Evolutionary conservation across 2,329 filamentous ascomycete genomes (phyloP), one percentile per base, ranked within the genome.

Genomic region (Epichloe festucae): DNA sequence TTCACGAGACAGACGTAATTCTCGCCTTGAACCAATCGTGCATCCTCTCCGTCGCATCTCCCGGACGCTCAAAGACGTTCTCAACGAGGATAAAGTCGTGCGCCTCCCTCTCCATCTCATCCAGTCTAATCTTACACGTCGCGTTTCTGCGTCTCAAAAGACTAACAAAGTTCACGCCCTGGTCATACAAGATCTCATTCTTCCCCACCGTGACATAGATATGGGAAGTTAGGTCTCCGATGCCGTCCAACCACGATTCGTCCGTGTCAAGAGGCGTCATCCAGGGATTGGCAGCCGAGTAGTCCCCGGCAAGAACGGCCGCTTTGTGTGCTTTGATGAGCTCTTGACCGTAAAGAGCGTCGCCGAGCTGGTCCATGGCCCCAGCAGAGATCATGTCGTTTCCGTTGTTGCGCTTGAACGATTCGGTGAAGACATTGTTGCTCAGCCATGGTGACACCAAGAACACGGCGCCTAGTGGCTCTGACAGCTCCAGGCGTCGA

Each of bases 41-140:
- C 65, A 68, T 67, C 41, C 59, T 52, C 14, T 53, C 53, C 4
- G 62, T 67, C 6, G 64, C 64, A 34, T 59, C 55, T 2, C 62
- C 65, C 4, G 61, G 56, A 1, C 55, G 41, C 10, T 53, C 53
- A 15, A 51, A 46, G 34, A 58, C 46, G 4, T 59, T 60, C 52
- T 68, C 63, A 10, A 67, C 41, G 17, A 65, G 36, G 10, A 68
- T 60, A 42, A 63, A 66, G 17, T 67, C 66, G 27, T 69, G 66
- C 0, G 63, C 65, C 39, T 67, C 64, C 0, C 55, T 56, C 14
- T 62, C 61, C 3, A 52, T 34, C 39, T 63, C 52, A 21, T 67
- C 62, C 3, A 67, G 34, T n/a, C 52, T 55, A 2, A 68, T 57
- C 3, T 62, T 55, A 8, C 63, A 50, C 5, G 31, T 27, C 3